Evolutionary conservation across 139 green algal genomes (phyloP), one percentile per base, ranked within the genome.

Genomic region (Zygnema circumcarinatum): DNA sequence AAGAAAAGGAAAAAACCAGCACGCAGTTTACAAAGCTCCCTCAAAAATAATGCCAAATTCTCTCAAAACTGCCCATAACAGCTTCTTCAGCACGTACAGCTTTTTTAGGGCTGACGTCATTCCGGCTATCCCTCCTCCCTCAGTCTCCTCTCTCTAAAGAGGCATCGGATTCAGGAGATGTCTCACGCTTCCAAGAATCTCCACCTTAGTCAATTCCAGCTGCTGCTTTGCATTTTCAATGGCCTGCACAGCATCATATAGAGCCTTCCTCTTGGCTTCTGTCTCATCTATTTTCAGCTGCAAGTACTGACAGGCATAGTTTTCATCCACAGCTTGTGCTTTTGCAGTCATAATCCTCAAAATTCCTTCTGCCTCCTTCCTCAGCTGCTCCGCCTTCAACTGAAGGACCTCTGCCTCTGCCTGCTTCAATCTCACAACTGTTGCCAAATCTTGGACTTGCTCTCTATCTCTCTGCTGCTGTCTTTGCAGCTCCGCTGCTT

Each of bases 391-490:
- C 22, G 76, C 76, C 16, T 52, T 38, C 76, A 84, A 31, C 76
- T 84, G 76, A 20, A 84, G 22, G 21, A 84, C 81, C 20, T 68
- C 21, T 31, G 76, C 76, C 76, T 84, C 76, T 21, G 76, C 76
- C 56, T 84, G 41, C 76, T 84, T 84, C 21, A 84, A 22, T 20
- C 76, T 38, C 16, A 81, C 21, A 32, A 84, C 81, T 38, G 16
- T 76, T 52, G 53, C 79, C 22, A 87, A n/a, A 67, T 87, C 81
- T 31, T 88, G 31, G 2, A 87, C 41, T 21, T 87, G 69, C 25
- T 32, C 31, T 38, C 84, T 87, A 67, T 87, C 84, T 38, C 41
- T 29, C 73, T 87, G 73, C 76, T 72, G 36, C 74, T 85, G 53
- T 29, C 53, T n/a, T 38, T 82, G n/a, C 0, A 85, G 32, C 31